Evolutionary conservation across 2,329 filamentous ascomycete species (phyloP), one percentile per base, ranked within the genome.

Genomic region (Trichophaea hybrida): DNA sequence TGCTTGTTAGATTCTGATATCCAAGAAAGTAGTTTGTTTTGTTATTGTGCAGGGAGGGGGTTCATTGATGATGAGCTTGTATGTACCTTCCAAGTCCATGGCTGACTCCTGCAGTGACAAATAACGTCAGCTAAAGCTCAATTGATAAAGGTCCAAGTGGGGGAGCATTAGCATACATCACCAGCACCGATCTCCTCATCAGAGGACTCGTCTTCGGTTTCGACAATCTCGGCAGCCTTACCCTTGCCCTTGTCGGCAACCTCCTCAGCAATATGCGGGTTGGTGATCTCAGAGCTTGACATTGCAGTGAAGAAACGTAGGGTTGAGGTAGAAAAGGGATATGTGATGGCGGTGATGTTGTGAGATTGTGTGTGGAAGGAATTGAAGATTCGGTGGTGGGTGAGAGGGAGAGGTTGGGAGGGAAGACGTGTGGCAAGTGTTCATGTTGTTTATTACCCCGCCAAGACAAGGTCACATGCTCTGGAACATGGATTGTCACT

Each of bases 191-290:
- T 85, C 44, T 90, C 86, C 13, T 85, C 82, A 52, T 81, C 81
- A 57, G 76, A 80, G 66, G 75, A 76, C 34, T 87, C 85, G 6
- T 34, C 31, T 33, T 73, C 72, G 37, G 64, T 62, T 63, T 79
- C 74, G 66, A 75, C 73, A 55, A 75, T 71, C 54, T 81, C 79
- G 44, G 75, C 71, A 44, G 80, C 83, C 78, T 95, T 95, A 76
- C 88, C 88, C 79, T 95, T 95, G 74, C 87, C 88, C 79, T 94
- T 94, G 73, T 77, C 75, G 69, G 53, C 13, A 63, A 75, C 71
- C 63, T 73, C 70, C 64, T 76, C 72, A 64, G 78, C 71, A 64
- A 72, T 58, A 49, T 62, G 17, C 13, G 53, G 64, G 40, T 63
- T 58, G 53, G 69, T 70, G 68, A 70, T 68, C 34, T 49, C 24